Conservation (phyloP, 179 eudicot species). For the Gypsophila paniculata region DNA sequence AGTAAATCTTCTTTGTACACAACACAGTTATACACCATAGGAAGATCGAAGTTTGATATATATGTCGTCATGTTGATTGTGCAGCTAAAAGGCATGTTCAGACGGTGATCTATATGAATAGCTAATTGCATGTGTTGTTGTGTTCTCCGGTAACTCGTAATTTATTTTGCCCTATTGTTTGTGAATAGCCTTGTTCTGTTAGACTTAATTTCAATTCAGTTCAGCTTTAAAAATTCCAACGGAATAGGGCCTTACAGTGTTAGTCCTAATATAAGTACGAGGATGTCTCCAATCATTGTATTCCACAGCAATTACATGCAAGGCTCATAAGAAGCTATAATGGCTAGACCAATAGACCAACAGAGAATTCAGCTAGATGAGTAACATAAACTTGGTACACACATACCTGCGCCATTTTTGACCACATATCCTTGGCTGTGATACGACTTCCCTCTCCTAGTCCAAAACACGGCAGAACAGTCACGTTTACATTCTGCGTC, state of each 20-base stretch:
- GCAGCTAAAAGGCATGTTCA: not conserved
- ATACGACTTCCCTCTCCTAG: constrained; percentile 65
- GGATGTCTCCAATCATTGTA: not conserved
- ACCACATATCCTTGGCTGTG: constrained; percentile 96
- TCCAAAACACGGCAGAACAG: constrained; percentile 89
- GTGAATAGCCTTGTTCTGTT: no score
- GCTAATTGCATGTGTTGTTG: not conserved
- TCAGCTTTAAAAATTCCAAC: no score
- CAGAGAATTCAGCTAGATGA: not conserved
- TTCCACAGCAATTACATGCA: not conserved
- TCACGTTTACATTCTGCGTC: constrained; percentile 93
- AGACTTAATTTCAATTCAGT: no score
- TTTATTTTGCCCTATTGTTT: not conserved
- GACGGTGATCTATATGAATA: not conserved
- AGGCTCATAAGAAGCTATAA: not conserved
- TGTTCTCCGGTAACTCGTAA: not conserved
- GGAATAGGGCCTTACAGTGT: no score
- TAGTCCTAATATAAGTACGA: not conserved
- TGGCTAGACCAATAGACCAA: not conserved
- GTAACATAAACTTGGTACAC: not conserved
- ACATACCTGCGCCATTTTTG: constrained; percentile 72
- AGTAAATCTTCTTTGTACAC: no score
- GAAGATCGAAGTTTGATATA: not conserved
- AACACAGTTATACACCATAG: not conserved
- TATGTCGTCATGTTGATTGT: not conserved